phyloP scores from a whole-genome alignment of 352 stramenopile genomes.

The Globisporangium acanthophoron region DNA sequence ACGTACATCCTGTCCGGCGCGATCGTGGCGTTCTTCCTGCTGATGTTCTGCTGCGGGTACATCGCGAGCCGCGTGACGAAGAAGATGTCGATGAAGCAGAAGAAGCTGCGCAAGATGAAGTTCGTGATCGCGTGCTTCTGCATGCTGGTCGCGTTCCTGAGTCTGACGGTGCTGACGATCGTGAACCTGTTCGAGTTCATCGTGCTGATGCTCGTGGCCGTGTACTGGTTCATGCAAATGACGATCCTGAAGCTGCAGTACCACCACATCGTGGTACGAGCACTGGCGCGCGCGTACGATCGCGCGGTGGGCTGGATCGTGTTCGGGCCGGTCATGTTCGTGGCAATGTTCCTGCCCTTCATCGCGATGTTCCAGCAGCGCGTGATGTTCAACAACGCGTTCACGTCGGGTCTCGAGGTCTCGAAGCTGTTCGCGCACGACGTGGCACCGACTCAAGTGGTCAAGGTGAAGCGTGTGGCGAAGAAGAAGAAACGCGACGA shows the following conservation, averaged over 20 bases:
- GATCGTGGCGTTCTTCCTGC: slow-evolving; percentile 62
- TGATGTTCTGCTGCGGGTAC: slow-evolving; percentile 81
- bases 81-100: slow-evolving; percentile 89
- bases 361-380: slow-evolving; percentile 85
- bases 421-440: slow-evolving; percentile 88
- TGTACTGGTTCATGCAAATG: slow-evolving; percentile 87
- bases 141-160: slow-evolving; percentile 57
- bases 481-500: slow-evolving; percentile 90
- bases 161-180: slow-evolving; percentile 65
- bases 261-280: slow-evolving; percentile 80
- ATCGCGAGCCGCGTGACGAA: slow-evolving; percentile 83
- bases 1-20: slow-evolving; percentile 60
- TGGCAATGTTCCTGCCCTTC: slow-evolving; percentile 88
- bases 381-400: slow-evolving; percentile 90
- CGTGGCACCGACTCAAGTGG: slow-evolving; percentile 65
- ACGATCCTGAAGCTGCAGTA: slow-evolving; percentile 75
- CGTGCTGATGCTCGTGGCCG: slow-evolving; percentile 58
- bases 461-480: slow-evolving; percentile 84
- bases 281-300: slow-evolving; percentile 67
- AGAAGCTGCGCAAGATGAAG: slow-evolving; percentile 87
- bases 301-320: slow-evolving; percentile 84
- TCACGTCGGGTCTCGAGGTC: slow-evolving; percentile 83
- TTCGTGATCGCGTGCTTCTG: slow-evolving; percentile 73
- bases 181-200: slow-evolving; percentile 70
- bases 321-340: slow-evolving; percentile 85